These are phyloP conservation scores for Ajuga reptans DNA, from an alignment of 305 asterid species.

Conservation along the genomic window DNA sequence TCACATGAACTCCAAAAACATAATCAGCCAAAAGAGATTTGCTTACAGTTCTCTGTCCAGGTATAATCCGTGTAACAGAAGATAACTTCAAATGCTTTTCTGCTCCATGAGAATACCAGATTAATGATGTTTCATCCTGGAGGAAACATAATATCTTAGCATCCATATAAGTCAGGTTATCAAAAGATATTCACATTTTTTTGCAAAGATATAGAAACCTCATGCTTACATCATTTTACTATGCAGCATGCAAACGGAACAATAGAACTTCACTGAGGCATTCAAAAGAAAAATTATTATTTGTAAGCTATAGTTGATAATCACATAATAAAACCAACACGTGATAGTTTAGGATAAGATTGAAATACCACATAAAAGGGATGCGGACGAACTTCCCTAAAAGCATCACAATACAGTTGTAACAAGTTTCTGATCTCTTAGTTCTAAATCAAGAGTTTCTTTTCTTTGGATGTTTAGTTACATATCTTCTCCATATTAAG, in stretches of 20 bases:
- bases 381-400: background rate
- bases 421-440: background rate
- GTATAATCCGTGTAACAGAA: conserved; percentile 60
- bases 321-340: background rate
- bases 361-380: background rate
- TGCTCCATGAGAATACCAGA: conserved; percentile 70
- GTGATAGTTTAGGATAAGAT: background rate
- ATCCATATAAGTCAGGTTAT: background rate
- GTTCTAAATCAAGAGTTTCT: background rate
- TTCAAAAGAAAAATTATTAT: background rate
- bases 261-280: background rate
- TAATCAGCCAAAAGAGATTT: conserved; percentile 20
- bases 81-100: conserved; percentile 75
- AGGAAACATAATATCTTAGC: conserved; percentile 18
- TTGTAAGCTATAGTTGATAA: background rate
- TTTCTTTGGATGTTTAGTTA: background rate
- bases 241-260: background rate
- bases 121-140: conserved; percentile 75
- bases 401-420: background rate
- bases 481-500: background rate
- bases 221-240: background rate
- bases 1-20: conserved; percentile 18
- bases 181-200: background rate
- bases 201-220: background rate
- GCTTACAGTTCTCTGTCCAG: conserved; percentile 92